A percentile compares a stretch with the other conserved stretches of the same genome.
Conservation (phyloP, 2,329 filamentous ascomycete species). For the Paramyrothecium sp. region DNA sequence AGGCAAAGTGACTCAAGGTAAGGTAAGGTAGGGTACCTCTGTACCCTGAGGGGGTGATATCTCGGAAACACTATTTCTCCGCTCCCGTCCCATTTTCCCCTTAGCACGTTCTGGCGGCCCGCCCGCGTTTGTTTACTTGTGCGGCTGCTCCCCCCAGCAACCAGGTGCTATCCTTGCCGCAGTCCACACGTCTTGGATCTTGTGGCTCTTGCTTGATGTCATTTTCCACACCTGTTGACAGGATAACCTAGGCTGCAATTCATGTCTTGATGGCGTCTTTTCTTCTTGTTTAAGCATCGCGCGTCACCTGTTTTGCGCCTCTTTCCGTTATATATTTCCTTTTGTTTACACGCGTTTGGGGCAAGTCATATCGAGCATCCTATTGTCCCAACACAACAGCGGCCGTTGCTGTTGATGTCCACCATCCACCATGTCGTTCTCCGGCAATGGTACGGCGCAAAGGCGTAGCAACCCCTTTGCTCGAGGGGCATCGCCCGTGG, state of each 20-base stretch:
- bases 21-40: not conserved
- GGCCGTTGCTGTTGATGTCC: conserved; percentile 23
- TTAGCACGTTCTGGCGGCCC: too few species aligned
- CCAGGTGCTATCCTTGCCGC: not conserved
- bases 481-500: conserved; percentile 56
- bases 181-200: not conserved
- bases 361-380: not conserved
- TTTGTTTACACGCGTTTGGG: conserved; percentile 19
- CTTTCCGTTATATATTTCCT: not conserved
- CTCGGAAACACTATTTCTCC: not conserved
- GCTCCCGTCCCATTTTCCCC: not conserved
- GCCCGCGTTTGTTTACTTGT: not conserved
- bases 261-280: not conserved
- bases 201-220: not conserved
- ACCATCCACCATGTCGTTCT: conserved; percentile 31
- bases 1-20: not conserved
- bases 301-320: not conserved
- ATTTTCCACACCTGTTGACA: not conserved
- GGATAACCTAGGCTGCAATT: not conserved
- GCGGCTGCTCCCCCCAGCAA: not conserved
- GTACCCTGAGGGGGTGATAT: not conserved
- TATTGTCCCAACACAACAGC: conserved; percentile 9
- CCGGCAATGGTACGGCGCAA: conserved; percentile 47
- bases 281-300: not conserved
- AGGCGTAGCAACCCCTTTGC: conserved; percentile 81